These are phyloP conservation scores for Abrus precatorius DNA, from an alignment of 306 rosid species.

Conservation along the genomic window DNA sequence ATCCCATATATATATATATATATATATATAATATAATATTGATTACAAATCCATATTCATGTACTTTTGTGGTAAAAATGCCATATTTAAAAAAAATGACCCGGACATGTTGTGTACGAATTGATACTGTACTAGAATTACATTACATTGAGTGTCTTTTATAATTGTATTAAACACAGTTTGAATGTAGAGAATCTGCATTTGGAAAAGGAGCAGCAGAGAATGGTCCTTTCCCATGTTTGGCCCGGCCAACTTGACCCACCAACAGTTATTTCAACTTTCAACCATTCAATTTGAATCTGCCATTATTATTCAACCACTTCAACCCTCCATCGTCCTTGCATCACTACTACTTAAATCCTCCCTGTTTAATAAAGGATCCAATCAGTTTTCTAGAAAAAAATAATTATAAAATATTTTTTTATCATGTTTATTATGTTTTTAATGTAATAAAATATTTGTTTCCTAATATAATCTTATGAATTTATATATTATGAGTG, in stretches of 20 bases:
- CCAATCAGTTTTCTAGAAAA: background rate
- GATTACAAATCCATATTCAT: too few relatives aligned
- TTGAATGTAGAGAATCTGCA: constrained; percentile 47
- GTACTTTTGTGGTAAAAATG: too few relatives aligned
- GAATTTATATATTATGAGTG: too few relatives aligned
- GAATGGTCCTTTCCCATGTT: constrained; percentile 28
- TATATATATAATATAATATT: too few relatives aligned
- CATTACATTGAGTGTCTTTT: too few relatives aligned
- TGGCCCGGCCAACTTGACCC: constrained; percentile 39
- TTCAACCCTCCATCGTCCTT: constrained; percentile 39
- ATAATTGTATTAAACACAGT: background rate
- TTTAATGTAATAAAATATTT: too few relatives aligned
- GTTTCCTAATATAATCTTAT: too few relatives aligned
- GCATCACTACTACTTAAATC: background rate
- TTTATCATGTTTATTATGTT: too few relatives aligned
- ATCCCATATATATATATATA: too few relatives aligned
- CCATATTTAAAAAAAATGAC: too few relatives aligned
- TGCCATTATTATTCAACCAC: constrained; percentile 38
- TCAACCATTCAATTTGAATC: constrained; percentile 39
- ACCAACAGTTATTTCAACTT: constrained; percentile 42
- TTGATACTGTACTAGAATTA: background rate
- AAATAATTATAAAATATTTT: too few relatives aligned
- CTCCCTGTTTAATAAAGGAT: background rate
- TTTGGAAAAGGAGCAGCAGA: constrained; percentile 20
- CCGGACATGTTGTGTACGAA: background rate